Base-by-base conservation (phyloP, 2,329 filamentous ascomycete species). In the Parascedosporium putredinis region DNA sequence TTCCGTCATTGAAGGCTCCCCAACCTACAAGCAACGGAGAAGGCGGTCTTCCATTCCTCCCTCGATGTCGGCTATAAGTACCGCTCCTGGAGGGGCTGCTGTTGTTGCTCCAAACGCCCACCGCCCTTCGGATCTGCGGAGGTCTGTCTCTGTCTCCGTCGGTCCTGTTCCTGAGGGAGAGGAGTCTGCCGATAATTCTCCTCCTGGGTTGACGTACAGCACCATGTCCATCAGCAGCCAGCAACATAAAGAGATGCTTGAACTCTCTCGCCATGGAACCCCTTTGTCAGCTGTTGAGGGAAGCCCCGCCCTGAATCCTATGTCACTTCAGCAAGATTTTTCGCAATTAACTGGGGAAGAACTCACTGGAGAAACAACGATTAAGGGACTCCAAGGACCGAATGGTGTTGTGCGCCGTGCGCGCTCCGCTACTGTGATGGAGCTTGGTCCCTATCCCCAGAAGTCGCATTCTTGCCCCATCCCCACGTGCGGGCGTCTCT, bases 381-480 rank as follows among this genome's bases (percentile, higher is more conserved):
- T 50, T 50, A 58, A 46, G 74, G 65, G 84, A 72, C 73, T 87
- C 79, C 70, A 83, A 72, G 71, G 86, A 70, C 66, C 81, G 20
- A 81, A 83, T 54, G 87, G 84, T 53, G 88, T 88, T 52, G 84
- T 93, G 60, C 86, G 93, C 59, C 81, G 93, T 60, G 93, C 93
- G 55, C 84, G 91, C 56, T 96, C 90, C 57, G 91, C 93, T 48
- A 97, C 93, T 3, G 86, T 94, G 67, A 94, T 94, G 85, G 93
- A 98, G 67, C 79, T 96, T 55, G 89, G 88, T 27, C 93, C 94
- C 12, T 97, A 97, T 65, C 89, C 93, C 47, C 88, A 95, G 64
- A 98, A 98, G 70, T 95, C 90, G 36, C 93, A 98, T 69, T 97
- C 91, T 2, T 98, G 93, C 73, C 93, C 93, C n/a, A 98, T 98